phyloP scores from a whole-genome alignment of 2,329 filamentous ascomycete species.

The Neoarthrinium moseri region DNA sequence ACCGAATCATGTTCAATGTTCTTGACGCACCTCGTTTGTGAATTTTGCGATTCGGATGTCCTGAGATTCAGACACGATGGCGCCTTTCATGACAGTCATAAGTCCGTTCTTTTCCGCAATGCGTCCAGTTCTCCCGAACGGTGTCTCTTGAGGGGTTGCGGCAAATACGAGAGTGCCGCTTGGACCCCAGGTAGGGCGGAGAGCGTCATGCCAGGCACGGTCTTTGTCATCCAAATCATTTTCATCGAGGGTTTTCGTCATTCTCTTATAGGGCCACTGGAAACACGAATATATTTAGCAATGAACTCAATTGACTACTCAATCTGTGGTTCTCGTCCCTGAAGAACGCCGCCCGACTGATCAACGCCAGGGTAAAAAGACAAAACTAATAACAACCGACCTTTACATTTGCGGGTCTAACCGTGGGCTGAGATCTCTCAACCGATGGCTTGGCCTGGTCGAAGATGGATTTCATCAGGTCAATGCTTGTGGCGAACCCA shows the following conservation, averaged over 20 bases:
- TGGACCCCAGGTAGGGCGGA: constrained; percentile 78
- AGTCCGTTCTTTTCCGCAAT: constrained; percentile 42
- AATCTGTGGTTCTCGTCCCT: constrained; percentile 33
- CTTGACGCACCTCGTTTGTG: constrained; percentile 47
- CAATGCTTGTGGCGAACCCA: constrained; percentile 84
- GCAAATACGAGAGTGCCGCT: constrained; percentile 71
- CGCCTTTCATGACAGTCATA: constrained; percentile 52
- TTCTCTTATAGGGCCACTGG: constrained; percentile 88
- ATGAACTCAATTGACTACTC: constrained; percentile 27
- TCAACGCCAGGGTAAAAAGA: constrained; percentile 11
- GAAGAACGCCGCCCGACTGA: constrained; percentile 6
- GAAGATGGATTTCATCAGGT: constrained; percentile 94
- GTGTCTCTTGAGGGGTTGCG: constrained; percentile 35
- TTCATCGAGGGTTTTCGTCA: constrained; percentile 62
- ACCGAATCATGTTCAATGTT: not conserved
- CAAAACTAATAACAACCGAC: constrained; percentile 65
- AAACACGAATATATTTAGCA: constrained; percentile 45
- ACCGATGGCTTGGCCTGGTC: constrained; percentile 64
- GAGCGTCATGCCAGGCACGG: constrained; percentile 66
- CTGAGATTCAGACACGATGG: constrained; percentile 61
- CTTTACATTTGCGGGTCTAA: constrained; percentile 68
- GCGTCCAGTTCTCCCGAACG: constrained; percentile 26
- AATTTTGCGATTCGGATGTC: constrained; percentile 67
- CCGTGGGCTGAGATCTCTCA: constrained; percentile 50
- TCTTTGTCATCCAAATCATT: constrained; percentile 62